Percentiles rank a stretch among this genome's conserved stretches.
Conservation (phyloP, 2,329 filamentous ascomycete genomes). For the Talaromyces sp. region DNA sequence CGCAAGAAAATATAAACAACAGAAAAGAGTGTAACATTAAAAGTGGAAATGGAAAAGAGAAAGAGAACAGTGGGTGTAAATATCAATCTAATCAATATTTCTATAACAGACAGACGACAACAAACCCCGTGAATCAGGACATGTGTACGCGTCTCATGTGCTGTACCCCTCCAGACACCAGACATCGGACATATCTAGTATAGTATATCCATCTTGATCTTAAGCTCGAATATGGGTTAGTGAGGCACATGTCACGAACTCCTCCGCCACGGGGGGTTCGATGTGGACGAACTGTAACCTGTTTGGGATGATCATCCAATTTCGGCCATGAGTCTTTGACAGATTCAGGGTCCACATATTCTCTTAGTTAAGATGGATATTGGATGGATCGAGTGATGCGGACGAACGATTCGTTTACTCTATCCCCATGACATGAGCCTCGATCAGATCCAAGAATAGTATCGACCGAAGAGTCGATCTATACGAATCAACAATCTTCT, state of each 20-base stretch:
- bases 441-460: neutral
- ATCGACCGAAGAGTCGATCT: neutral
- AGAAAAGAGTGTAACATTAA: neutral
- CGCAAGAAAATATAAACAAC: neutral
- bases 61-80: neutral
- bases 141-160: conserved; percentile 1
- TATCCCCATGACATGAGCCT: neutral
- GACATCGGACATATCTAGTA: neutral
- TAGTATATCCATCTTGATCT: neutral
- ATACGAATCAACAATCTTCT: neutral
- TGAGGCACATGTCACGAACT: neutral
- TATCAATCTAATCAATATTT: neutral
- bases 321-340: neutral
- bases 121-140: neutral
- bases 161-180: conserved; percentile 4
- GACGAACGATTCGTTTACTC: neutral
- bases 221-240: neutral
- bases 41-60: neutral
- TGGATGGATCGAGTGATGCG: neutral
- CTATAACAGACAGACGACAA: neutral
- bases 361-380: too few species aligned
- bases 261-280: neutral
- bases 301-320: neutral
- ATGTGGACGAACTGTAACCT: neutral
- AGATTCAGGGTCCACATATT: too few species aligned